Base-by-base conservation (phyloP, 2,329 filamentous ascomycete genomes). In the Aaosphaeria arxii region DNA sequence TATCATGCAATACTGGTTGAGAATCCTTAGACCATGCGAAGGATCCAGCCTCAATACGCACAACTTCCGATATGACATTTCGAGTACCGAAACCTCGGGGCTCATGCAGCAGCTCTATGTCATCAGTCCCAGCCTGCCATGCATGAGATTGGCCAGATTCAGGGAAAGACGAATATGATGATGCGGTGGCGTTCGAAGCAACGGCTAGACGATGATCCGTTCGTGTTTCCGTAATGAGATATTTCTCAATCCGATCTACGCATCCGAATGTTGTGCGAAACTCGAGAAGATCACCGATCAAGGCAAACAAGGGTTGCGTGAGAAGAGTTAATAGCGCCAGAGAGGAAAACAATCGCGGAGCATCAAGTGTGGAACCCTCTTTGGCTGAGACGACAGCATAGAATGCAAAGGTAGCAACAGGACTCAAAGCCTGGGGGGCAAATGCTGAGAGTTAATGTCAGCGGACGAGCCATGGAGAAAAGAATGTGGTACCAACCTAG, bases 331-430 rank as follows among this genome's bases (percentile, higher is more conserved):
- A 30, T 13, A 51, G 42, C 4, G 49, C 36, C 28, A 51, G 35
- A 11, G 51, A 44, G 9, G 51, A 49, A 41, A 54, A 54, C 4
- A 54, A 17, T 24, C 29, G 39, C 7, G 51, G 13, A 13, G 44
- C 29, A 30, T 51, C 51, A 11, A 54, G 43, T 5, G 41, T 45
- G 4, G 40, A 41, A 28, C 31, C 31, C 11, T 43, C 36, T 17
- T 47, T 41, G 7, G 30, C 28, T 24, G 40, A 29, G 11, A 45
- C 41, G 17, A 40, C 42, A 7, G 42, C 43, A 6, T 45, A 49
- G 42, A 49, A 51, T 11, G 46, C 49, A 32, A 54, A 54, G 4
- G 49, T 54, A 13, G 48, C 43, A 24, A 54, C 49, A 4, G 51
- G 51, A 9, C 49, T 47, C 11, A 54, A 24, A 1, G 46, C 28